Base-by-base conservation (phyloP, 2,329 filamentous ascomycete species). In the Zasmidium angulare region DNA sequence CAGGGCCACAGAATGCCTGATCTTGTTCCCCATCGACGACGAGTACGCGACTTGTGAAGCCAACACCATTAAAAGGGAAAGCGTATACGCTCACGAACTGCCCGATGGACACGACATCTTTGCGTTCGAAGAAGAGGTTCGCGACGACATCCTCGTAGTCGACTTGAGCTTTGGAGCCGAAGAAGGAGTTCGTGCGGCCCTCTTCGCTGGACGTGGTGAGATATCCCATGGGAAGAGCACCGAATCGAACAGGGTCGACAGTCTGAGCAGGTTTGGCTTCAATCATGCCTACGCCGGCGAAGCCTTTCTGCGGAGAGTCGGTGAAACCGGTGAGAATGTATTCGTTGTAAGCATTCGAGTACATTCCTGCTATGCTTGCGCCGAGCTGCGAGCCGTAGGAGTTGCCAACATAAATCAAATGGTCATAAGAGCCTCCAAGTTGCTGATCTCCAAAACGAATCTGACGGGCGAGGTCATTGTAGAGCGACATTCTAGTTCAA, bases 281-380 rank as follows among this genome's bases (percentile, higher is more conserved):
- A n/a, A 55, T 24, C 1, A 54, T 48, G 9, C 49, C 47, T 2
- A 66, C 59, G 6, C 62, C 63, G 1, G 50, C 55, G 14, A 66
- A 49, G 2, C 56, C 60, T n/a, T 57, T 56, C 9, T 56, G 26
- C 11, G 62, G 52, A 10, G 48, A 50, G 46, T 57, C 60, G 17
- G 56, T 60, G 48, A 53, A 64, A n/a, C 63, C 59, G 12, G 63
- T 66, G 10, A 66, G 52, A 14, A 66, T 57, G 12, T 60, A 52
- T 23, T 63, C 57, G 26, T 55, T 36, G 24, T 62, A 60, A 24
- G 62, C 63, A 2, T 56, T n/a, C 7, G 61, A 59, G 43, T 62
- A 57, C 11, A 1, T 29, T 46, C 50, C 29, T 1, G 59, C 59
- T 10, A 58, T 50, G 9, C 49, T 26, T 24, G 53, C 56, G 4